A percentile compares a stretch with the other conserved stretches of the same genome.
Evolutionary conservation across 768 basidiomycete genomes (phyloP).

Genomic region (Rhizopogon vinicolor): DNA sequence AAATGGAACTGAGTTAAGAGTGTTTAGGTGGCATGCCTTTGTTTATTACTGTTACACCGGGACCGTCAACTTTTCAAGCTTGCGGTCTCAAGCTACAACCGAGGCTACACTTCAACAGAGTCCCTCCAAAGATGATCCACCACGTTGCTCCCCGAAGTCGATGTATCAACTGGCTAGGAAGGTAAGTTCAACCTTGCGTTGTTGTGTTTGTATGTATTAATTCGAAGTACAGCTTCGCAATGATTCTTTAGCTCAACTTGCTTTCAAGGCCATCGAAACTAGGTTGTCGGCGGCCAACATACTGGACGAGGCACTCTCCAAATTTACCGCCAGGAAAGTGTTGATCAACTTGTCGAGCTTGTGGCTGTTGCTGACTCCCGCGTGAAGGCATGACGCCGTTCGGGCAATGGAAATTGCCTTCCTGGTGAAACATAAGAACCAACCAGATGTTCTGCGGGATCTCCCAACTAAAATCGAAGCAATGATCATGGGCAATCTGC

Average conservation of each 20-base stretch:
- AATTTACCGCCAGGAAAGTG: slow-evolving; percentile 5
- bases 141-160: slow-evolving; percentile 19
- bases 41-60: slow-evolving; percentile 8
- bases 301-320: slow-evolving; percentile 7
- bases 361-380: background rate
- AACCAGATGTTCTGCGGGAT: background rate
- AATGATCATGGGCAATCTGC: slow-evolving; percentile 1
- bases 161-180: slow-evolving; percentile 20
- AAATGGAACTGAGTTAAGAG: background rate
- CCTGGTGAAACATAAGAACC: background rate
- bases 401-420: slow-evolving; percentile 3
- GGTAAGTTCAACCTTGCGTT: slow-evolving; percentile 1
- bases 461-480: slow-evolving; percentile 2
- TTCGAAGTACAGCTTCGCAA: background rate
- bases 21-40: slow-evolving; percentile 3
- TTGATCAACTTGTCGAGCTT: background rate
- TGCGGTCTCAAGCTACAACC: background rate
- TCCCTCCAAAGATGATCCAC: background rate
- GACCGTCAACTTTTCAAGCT: background rate
- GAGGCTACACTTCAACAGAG: background rate
- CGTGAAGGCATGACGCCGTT: slow-evolving; percentile 2
- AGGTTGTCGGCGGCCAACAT: slow-evolving; percentile 2
- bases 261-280: slow-evolving; percentile 1
- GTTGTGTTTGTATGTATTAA: background rate
- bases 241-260: background rate